Base-by-base conservation (phyloP, 2,329 filamentous ascomycete species). In the Huntiella savannae region DNA sequence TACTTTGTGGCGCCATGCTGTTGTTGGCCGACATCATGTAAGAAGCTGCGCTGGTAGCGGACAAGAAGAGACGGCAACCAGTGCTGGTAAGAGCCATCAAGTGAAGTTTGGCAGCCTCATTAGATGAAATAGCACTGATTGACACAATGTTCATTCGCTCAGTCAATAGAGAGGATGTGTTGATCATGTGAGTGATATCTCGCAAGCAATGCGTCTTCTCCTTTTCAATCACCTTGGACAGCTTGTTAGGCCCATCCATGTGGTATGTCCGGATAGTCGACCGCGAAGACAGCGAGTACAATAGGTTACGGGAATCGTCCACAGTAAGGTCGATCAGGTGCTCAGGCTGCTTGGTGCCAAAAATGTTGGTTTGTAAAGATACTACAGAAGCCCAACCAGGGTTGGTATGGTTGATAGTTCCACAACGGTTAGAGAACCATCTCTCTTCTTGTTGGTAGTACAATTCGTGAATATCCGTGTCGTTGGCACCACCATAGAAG, bases 361-460 rank as follows among this genome's bases (percentile, higher is more conserved):
- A 74, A 47, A 76, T 60, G 3, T 63, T 58, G n/a, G 63, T 59
- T 15, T 67, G 63, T 0, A 73, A 53, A 1, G 62, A 65, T 1
- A 84, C 65, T 2, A 81, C 69, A 8, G 74, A 78, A 47, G 71
- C 70, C 67, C 82, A 79, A 33, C 80, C 78, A 3, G 74, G 77
- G 58, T 74, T 79, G 42, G 80, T 88, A 59, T 95, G 91, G 58
- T 92, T 92, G 52, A 88, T 77, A 62, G 87, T 94, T 50, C 80
- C 78, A 58, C 84, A 92, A 53, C 82, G 75, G 60, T 78, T 86
- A 45, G 82, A 80, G 58, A 98, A 98, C 91, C 91, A 98, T 55
- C 82, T 81, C 62, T 98, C 91, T 60, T 96, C 86, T 57, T 94
- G 86, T 62, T 96, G 88, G 59, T 98, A 98, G 54, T 82, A 87